phyloP scores from a whole-genome alignment of 2,329 filamentous ascomycete species.

The Biscogniauxia mediterranea region DNA sequence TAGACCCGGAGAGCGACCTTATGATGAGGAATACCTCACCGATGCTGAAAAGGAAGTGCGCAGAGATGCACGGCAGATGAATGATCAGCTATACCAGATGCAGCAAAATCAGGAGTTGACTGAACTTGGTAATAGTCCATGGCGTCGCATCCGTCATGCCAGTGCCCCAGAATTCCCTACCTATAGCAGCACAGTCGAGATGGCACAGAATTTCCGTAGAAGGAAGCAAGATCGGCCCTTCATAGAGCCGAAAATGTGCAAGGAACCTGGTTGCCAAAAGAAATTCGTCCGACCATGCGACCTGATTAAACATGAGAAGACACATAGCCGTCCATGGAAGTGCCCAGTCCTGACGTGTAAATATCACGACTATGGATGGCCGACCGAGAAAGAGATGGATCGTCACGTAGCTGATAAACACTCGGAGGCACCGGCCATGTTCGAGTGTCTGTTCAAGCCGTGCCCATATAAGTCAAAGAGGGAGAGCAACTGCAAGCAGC shows the following conservation, averaged over 20 bases:
- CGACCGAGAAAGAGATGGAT: constrained; percentile 96
- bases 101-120: constrained; percentile 78
- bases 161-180: no score
- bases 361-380: constrained; percentile 87
- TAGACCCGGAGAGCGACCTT: constrained; percentile 80
- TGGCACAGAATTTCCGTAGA: constrained; percentile 66
- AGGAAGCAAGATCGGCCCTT: constrained; percentile 89
- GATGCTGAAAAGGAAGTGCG: constrained; percentile 92
- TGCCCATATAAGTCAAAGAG: constrained; percentile 95
- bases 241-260: constrained; percentile 78
- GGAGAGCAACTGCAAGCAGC: constrained; percentile 95
- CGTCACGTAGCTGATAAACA: constrained; percentile 97
- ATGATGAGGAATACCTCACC: constrained; percentile 95
- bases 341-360: constrained; percentile 81
- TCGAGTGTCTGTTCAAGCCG: constrained; percentile 75
- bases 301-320: constrained; percentile 97
- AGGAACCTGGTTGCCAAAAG: constrained; percentile 75
- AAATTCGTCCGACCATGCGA: constrained; percentile 97
- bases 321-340: constrained; percentile 94
- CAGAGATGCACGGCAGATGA: constrained; percentile 82
- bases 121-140: constrained; percentile 52
- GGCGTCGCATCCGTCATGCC: no score
- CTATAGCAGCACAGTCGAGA: no score
- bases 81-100: constrained; percentile 64
- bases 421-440: constrained; percentile 74